A percentile compares a stretch with the other conserved stretches of the same genome.
phyloP scores from a whole-genome alignment of 2,329 filamentous ascomycete species.

The Drechslerella dactyloides region DNA sequence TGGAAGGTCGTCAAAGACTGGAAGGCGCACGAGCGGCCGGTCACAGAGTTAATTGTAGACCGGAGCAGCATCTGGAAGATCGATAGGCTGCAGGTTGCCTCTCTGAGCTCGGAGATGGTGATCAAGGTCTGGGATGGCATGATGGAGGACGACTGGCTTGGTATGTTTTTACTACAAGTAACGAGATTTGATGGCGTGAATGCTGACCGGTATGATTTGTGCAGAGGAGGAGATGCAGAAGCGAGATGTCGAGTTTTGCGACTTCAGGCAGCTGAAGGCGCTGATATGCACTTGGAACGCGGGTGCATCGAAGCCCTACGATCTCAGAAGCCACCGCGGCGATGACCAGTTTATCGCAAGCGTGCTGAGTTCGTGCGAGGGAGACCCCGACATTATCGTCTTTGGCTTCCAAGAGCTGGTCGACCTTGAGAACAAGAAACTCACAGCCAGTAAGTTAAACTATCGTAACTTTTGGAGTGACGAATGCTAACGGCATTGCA shows the following conservation, averaged over 20 bases:
- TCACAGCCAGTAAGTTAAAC: slow-evolving; percentile 76
- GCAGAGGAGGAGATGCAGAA: slow-evolving; percentile 82
- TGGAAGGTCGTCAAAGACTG: slow-evolving; percentile 95
- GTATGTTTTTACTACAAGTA: slow-evolving; percentile 58
- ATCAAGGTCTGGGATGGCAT: slow-evolving; percentile 89
- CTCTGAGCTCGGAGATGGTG: slow-evolving; percentile 84
- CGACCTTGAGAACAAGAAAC: slow-evolving; percentile 94
- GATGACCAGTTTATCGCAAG: slow-evolving; percentile 82
- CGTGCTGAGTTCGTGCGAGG: slow-evolving; percentile 73
- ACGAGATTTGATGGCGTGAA: background rate
- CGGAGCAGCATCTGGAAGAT: slow-evolving; percentile 82
- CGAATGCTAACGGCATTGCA: slow-evolving; percentile 56
- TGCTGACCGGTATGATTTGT: slow-evolving; percentile 18
- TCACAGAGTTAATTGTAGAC: slow-evolving; percentile 78
- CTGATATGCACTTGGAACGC: slow-evolving; percentile 95
- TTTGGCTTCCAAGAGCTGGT: slow-evolving; percentile 99
- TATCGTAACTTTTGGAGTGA: background rate
- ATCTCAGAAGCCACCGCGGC: slow-evolving; percentile 71
- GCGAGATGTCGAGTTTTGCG: slow-evolving; percentile 80
- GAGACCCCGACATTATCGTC: slow-evolving; percentile 82
- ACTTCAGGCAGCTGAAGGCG: slow-evolving; percentile 79
- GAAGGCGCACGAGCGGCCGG: slow-evolving; percentile 84
- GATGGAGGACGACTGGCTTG: slow-evolving; percentile 90
- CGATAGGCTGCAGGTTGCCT: slow-evolving; percentile 82
- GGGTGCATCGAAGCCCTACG: slow-evolving; percentile 89